phyloP scores from a whole-genome alignment of 108 stramenopile genomes.

The Cyclotella cryptica region DNA sequence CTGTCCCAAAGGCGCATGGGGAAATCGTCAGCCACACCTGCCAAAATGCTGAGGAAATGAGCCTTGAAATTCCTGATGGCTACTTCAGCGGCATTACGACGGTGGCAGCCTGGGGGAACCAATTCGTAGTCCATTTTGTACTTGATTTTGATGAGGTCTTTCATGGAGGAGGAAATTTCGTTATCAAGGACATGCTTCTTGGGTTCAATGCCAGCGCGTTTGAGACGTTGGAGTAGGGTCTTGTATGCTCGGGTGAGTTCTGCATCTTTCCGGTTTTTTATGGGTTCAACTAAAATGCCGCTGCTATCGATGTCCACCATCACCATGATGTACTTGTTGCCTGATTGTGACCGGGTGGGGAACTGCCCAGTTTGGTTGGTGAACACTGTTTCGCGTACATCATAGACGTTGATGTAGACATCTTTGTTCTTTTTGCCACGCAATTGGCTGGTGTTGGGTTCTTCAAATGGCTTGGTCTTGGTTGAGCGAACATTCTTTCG shows the following conservation, averaged over 20 bases:
- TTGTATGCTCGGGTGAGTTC: not conserved
- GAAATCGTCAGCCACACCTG: too few species aligned
- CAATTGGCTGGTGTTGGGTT: not conserved
- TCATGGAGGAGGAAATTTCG: too few species aligned
- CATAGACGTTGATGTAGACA: slow-evolving; percentile 1
- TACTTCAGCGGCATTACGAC: too few species aligned
- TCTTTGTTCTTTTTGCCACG: not conserved
- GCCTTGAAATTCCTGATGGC: too few species aligned
- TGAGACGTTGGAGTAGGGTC: not conserved
- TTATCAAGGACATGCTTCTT: slow-evolving; percentile 1
- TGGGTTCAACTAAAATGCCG: too few species aligned
- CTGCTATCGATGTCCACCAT: too few species aligned
- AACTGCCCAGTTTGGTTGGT: not conserved
- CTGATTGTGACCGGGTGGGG: not conserved
- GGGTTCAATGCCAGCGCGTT: not conserved
- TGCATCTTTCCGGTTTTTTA: not conserved
- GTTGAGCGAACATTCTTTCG: not conserved
- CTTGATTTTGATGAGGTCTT: too few species aligned
- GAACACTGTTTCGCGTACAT: not conserved
- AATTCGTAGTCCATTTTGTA: too few species aligned
- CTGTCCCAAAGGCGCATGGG: not conserved
- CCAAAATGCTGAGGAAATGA: too few species aligned
- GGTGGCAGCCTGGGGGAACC: too few species aligned
- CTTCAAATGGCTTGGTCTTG: slow-evolving; percentile 1
- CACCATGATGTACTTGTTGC: not conserved